These are phyloP conservation scores for Stevia rebaudiana DNA, from an alignment of 140 eudicot genomes.

Conservation along the genomic window DNA sequence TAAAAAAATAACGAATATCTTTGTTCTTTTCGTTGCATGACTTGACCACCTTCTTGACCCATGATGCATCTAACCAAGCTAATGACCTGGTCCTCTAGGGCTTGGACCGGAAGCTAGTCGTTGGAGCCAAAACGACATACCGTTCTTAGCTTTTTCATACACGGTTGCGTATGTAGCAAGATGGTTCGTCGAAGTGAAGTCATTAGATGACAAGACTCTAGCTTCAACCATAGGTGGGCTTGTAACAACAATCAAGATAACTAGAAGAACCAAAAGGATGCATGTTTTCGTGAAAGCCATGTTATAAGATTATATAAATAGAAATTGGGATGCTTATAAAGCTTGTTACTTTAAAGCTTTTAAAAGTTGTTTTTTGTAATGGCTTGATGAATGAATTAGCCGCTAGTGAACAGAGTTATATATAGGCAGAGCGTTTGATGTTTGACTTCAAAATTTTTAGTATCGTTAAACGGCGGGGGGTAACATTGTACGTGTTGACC, in stretches of 20 bases:
- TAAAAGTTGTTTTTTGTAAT: not conserved
- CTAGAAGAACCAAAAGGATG: slow-evolving; percentile 18
- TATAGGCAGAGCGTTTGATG: not conserved
- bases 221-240: slow-evolving; percentile 31
- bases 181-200: slow-evolving; percentile 30
- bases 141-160: slow-evolving; percentile 37
- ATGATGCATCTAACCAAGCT: not conserved
- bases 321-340: not conserved
- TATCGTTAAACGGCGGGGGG: slow-evolving; percentile 5
- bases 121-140: slow-evolving; percentile 48
- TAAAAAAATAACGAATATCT: slow-evolving; percentile 8
- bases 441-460: slow-evolving; percentile 21
- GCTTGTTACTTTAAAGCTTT: not conserved
- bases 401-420: slow-evolving; percentile 2
- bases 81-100: slow-evolving; percentile 56
- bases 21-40: not conserved
- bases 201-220: slow-evolving; percentile 34
- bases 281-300: slow-evolving; percentile 27
- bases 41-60: not conserved
- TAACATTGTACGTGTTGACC: slow-evolving; percentile 20
- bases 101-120: slow-evolving; percentile 59
- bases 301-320: not conserved
- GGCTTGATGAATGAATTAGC: slow-evolving; percentile 2
- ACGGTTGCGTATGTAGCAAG: slow-evolving; percentile 30
- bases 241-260: slow-evolving; percentile 22